Base-by-base conservation (phyloP, 2,329 filamentous ascomycete genomes). In the Stachybotrys chartarum region DNA sequence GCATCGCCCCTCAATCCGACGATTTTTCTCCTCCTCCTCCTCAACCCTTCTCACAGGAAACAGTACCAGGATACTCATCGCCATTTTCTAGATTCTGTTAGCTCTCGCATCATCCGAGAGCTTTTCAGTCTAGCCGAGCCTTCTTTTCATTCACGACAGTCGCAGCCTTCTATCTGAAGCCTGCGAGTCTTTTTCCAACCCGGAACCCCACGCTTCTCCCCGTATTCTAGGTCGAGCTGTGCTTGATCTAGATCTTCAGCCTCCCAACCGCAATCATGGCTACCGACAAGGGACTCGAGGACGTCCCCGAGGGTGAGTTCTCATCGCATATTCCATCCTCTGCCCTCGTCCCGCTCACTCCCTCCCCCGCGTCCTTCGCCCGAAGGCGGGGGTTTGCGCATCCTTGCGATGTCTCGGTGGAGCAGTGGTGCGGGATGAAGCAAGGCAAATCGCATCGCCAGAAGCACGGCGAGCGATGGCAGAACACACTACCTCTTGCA, bases 241-340 rank as follows among this genome's bases (percentile, higher is more conserved):
- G 87, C 86, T 88, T 90, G 88, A 83, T 86, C 83, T 84, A 80
- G 80, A 79, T 71, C 82, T 84, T 62, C 57, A 56, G 60, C 57
- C 58, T 75, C 72, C 71, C 81, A 35, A 30, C 79, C 86, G 86
- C 90, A 93, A 97, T 88, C 85, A 97, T 97, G 93, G 93, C 92
- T 91, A 86, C 87, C 75, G 89, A 91, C 70, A 96, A 95, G 84
- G 93, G 93, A 84, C 91, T 97, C 81, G 92, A 97, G 84, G 93
- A 97, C 77, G 87, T 96, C 79, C 88, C 90, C 75, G 91, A 96
- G 83, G 85, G 91, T 96, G 82, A 81, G 90, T 86, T 61, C 55
- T 53, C 60, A 52, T 55, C 48, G 45, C 56, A 24, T 30, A 30
- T 31, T 24, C 24, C 30, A 5, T 46, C 44, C 10, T 55, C 30